Evolutionary conservation across 108 stramenopile species (phyloP).

Genomic region (Schizochytrium sp.): DNA sequence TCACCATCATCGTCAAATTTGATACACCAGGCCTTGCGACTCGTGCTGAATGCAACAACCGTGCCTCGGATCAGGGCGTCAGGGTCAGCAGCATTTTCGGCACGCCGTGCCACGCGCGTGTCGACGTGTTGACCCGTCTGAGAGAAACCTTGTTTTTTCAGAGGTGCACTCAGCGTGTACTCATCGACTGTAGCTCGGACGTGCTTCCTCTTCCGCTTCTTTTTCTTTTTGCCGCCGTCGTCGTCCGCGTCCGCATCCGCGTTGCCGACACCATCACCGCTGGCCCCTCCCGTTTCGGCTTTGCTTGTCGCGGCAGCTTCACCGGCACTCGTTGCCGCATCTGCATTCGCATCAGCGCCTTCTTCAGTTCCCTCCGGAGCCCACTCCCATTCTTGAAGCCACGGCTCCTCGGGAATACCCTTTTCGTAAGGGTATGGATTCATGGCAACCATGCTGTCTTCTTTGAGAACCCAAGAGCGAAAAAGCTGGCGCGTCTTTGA

Average conservation of each 20-base stretch:
- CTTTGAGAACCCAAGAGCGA: neutral
- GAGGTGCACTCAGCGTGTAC: neutral
- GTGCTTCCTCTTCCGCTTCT: neutral
- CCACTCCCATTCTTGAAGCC: neutral
- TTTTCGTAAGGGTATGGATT: neutral
- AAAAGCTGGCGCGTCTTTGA: neutral
- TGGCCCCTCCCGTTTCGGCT: too few relatives aligned
- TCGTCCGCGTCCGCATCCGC: neutral
- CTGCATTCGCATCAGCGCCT: neutral
- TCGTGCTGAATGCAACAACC: neutral
- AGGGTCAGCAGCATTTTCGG: neutral
- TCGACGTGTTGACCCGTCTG: neutral
- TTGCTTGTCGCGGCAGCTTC: too few relatives aligned
- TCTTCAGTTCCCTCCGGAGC: neutral
- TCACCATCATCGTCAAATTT: slow-evolving; percentile 15
- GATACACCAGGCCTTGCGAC: neutral
- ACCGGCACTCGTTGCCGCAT: too few relatives aligned
- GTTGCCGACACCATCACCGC: neutral
- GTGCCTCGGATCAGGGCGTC: neutral
- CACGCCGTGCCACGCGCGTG: neutral
- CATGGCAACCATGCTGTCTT: neutral
- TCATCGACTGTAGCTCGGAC: neutral
- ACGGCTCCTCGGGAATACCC: neutral
- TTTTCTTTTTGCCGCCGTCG: neutral
- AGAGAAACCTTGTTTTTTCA: neutral